phyloP scores from a whole-genome alignment of 225 moss, liverwort and hornwort species.

The Physcomitrium patens region DNA sequence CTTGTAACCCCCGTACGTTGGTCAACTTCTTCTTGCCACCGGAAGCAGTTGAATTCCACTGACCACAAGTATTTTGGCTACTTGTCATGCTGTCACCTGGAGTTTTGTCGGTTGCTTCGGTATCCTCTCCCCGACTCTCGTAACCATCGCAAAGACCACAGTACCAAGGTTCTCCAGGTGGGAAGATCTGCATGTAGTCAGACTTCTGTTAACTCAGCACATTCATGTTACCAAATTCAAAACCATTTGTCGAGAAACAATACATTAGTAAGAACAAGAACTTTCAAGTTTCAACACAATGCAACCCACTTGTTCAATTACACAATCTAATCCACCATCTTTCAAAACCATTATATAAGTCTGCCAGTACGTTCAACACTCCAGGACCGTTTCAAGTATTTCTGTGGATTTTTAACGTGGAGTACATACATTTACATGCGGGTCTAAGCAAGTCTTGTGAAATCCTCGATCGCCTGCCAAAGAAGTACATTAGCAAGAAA shows the following conservation, averaged over 20 bases:
- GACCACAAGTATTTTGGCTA: constrained; percentile 50
- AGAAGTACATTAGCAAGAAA: constrained; percentile 17
- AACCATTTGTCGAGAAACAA: constrained; percentile 1
- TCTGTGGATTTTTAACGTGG: not conserved
- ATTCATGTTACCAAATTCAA: constrained; percentile 10
- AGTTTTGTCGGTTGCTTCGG: constrained; percentile 43
- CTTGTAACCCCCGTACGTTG: constrained; percentile 50
- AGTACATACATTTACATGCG: constrained; percentile 50
- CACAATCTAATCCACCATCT: too few relatives aligned
- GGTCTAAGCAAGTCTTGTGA: constrained; percentile 53
- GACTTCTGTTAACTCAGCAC: constrained; percentile 18
- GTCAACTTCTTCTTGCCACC: constrained; percentile 48
- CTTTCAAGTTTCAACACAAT: too few relatives aligned
- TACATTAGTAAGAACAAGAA: too few relatives aligned
- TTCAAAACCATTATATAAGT: not conserved
- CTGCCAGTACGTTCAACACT: constrained; percentile 7
- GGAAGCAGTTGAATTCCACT: constrained; percentile 47
- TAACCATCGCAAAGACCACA: constrained; percentile 55
- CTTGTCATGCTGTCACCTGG: constrained; percentile 56
- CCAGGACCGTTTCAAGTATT: constrained; percentile 7
- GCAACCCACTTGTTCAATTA: too few relatives aligned
- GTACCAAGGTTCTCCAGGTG: constrained; percentile 49
- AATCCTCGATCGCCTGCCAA: constrained; percentile 63
- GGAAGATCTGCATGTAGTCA: constrained; percentile 46
- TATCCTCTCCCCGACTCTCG: constrained; percentile 47